Evolutionary conservation across 768 basidiomycete species (phyloP).

Genomic region (Phallus indusiatus): DNA sequence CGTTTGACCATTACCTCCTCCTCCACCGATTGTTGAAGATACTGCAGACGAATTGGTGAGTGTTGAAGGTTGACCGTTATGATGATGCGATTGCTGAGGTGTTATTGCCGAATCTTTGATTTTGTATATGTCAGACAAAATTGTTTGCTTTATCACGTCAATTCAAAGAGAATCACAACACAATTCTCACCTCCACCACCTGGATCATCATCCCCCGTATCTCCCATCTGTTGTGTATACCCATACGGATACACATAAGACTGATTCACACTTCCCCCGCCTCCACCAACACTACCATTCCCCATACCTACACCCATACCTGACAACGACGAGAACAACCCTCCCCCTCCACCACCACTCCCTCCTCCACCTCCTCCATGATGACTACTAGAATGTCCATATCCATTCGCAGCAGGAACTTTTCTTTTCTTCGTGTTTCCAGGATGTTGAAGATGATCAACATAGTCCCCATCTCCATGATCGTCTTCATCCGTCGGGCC

Average conservation of each 20-base stretch:
- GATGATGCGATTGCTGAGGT: conserved; percentile 7
- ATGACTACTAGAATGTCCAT: conserved; percentile 18
- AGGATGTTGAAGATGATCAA: conserved; percentile 63
- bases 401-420: conserved; percentile 38
- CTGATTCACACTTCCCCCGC: not conserved
- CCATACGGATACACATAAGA: not conserved
- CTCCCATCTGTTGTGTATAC: not conserved
- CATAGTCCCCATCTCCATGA: conserved; percentile 49
- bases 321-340: not conserved
- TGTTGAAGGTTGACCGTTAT: not conserved
- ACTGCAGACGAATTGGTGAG: not conserved
- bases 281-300: conserved; percentile 31
- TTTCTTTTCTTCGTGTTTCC: conserved; percentile 86
- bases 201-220: not conserved
- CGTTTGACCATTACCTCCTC: conserved; percentile 30
- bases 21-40: conserved; percentile 15
- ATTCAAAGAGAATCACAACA: not conserved
- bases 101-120: not conserved
- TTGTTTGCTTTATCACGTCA: not conserved
- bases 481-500: conserved; percentile 36
- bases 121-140: not conserved
- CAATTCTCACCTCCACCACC: not conserved
- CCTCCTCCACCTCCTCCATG: conserved; percentile 31
- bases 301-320: conserved; percentile 15
- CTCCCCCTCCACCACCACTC: conserved; percentile 35